Conservation (phyloP, 139 green algal genomes). For the Nannochloris sp. region DNA sequence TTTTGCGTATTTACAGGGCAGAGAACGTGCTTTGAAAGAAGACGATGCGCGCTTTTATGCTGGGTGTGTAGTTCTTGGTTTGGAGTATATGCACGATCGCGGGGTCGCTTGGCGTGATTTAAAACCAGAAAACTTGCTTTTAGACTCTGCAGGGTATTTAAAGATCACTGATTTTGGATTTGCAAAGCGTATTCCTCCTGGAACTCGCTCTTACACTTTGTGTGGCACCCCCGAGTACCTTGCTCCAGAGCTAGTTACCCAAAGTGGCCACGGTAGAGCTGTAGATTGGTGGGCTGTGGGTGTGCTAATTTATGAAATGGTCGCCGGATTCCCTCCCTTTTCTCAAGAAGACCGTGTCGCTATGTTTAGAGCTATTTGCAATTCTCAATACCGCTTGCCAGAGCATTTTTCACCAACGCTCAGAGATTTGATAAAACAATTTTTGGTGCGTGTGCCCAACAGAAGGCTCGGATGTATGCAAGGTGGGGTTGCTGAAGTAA, state of each 20-base stretch:
- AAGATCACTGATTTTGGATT: conserved; percentile 89
- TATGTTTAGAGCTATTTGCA: conserved; percentile 82
- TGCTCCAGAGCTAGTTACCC: conserved; percentile 81
- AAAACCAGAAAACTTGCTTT: conserved; percentile 64
- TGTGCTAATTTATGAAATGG: conserved; percentile 88
- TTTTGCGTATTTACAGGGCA: conserved; percentile 81
- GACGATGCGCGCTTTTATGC: conserved; percentile 78
- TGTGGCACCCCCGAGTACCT: conserved; percentile 96
- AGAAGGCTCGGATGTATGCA: conserved; percentile 58
- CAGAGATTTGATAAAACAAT: conserved; percentile 59
- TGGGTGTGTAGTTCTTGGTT: conserved; percentile 66
- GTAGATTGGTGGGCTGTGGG: conserved; percentile 94
- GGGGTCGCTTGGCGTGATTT: conserved; percentile 69
- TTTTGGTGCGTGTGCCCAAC: conserved; percentile 63
- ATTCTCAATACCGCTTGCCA: conserved; percentile 50
- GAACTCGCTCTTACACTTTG: conserved; percentile 81
- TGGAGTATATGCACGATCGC: conserved; percentile 79
- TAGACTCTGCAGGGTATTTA: conserved; percentile 58
- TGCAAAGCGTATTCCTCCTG: conserved; percentile 67
- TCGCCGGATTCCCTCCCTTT: conserved; percentile 78
- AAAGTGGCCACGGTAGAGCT: conserved; percentile 61
- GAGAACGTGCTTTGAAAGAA: conserved; percentile 56
- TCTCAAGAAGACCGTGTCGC: conserved; percentile 69
- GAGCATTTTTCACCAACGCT: conserved; percentile 56
- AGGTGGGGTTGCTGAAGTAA: conserved; percentile 60